phyloP scores from a whole-genome alignment of 1,284 basidiomycete species.

The Trametes polyzona region DNA sequence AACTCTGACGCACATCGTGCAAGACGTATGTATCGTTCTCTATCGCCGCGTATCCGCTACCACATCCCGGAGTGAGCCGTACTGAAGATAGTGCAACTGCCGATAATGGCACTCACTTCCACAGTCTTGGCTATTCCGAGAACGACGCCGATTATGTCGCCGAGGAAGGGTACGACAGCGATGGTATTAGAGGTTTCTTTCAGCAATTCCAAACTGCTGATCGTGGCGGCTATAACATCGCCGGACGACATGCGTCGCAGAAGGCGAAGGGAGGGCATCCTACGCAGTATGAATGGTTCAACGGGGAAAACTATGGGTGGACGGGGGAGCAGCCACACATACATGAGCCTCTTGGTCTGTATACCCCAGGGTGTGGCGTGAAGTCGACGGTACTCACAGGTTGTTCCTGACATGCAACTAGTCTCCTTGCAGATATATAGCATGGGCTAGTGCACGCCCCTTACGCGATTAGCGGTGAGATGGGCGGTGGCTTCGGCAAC shows the following conservation, averaged over 20 bases:
- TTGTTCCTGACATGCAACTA: too few species aligned
- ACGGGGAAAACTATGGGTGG: too few species aligned
- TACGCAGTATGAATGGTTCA: neutral
- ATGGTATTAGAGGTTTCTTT: conserved; percentile 5
- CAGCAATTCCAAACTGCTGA: conserved; percentile 8
- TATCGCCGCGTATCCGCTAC: conserved; percentile 4
- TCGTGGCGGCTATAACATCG: conserved; percentile 1
- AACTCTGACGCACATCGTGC: conserved; percentile 8
- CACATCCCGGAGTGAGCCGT: neutral
- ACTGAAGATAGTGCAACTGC: too few species aligned
- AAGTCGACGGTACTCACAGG: too few species aligned
- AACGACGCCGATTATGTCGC: neutral
- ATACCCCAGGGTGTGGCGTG: too few species aligned
- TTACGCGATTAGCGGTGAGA: too few species aligned
- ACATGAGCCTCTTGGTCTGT: too few species aligned
- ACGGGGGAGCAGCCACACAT: too few species aligned
- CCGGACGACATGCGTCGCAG: neutral
- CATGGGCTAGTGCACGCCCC: too few species aligned
- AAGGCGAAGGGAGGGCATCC: neutral
- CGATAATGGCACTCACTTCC: neutral
- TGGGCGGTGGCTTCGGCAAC: too few species aligned
- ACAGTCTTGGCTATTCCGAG: conserved; percentile 13
- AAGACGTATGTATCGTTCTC: conserved; percentile 13
- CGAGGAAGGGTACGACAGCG: conserved; percentile 2
- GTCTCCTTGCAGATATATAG: too few species aligned